phyloP scores from a whole-genome alignment of 2,329 filamentous ascomycete genomes.

The Xylariaceae sp. region DNA sequence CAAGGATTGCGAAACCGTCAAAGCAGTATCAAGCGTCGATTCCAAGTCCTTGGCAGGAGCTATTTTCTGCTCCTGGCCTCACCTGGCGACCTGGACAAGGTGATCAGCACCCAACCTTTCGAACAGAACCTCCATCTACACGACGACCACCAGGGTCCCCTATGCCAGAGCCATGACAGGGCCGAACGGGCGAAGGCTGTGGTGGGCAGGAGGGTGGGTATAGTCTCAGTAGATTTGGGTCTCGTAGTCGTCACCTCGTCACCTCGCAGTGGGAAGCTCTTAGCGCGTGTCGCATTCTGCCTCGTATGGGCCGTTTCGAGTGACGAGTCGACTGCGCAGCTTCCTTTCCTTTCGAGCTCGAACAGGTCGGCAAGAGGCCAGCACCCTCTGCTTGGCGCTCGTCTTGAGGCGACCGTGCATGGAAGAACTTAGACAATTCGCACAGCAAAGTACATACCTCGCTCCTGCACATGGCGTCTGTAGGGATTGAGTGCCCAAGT shows the following conservation, averaged over 20 bases:
- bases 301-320: slow-evolving; percentile 9
- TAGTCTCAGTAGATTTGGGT: no score
- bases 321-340: background rate
- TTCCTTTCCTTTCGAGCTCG: slow-evolving; percentile 5
- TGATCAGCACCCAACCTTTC: slow-evolving; percentile 18
- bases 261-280: slow-evolving; percentile 4
- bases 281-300: slow-evolving; percentile 6
- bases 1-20: slow-evolving; percentile 29
- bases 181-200: background rate
- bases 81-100: slow-evolving; percentile 11
- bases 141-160: slow-evolving; percentile 2
- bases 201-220: no score
- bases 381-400: slow-evolving; percentile 45
- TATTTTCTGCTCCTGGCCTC: no score
- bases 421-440: slow-evolving; percentile 28
- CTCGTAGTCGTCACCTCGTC: no score
- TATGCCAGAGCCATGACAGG: background rate
- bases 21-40: slow-evolving; percentile 2
- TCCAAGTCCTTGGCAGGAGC: no score
- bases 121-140: slow-evolving; percentile 17
- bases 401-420: slow-evolving; percentile 39
- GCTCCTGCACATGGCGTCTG: no score
- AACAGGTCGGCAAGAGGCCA: slow-evolving; percentile 17
- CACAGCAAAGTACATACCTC: slow-evolving; percentile 5
- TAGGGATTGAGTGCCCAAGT: no score